These are phyloP conservation scores for Nakaseomyces bracarensis DNA, from an alignment of 1,139 yeast genomes.

Conservation along the genomic window DNA sequence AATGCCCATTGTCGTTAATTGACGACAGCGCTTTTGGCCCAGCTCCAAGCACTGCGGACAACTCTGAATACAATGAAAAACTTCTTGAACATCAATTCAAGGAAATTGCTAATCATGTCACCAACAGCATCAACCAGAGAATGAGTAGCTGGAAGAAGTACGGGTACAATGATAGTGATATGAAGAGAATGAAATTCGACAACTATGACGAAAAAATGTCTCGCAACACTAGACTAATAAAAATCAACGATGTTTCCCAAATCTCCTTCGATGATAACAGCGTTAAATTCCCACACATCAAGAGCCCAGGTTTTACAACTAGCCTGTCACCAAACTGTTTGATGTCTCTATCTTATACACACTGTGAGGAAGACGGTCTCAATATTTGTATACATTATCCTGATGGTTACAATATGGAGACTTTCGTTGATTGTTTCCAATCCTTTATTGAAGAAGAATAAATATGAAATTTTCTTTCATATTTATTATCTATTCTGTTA, in stretches of 20 bases:
- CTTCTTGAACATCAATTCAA: conserved; percentile 24
- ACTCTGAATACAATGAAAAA: conserved; percentile 19
- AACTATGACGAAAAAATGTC: conserved; percentile 10
- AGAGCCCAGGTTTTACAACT: conserved; percentile 23
- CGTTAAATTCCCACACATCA: conserved; percentile 13
- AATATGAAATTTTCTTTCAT: not conserved
- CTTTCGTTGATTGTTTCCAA: conserved; percentile 27
- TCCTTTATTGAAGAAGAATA: conserved; percentile 20
- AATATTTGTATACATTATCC: conserved; percentile 28
- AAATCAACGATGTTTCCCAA: conserved; percentile 24
- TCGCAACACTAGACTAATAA: conserved; percentile 15
- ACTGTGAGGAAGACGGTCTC: conserved; percentile 20
- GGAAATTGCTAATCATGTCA: conserved; percentile 19
- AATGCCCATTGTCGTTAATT: conserved; percentile 23
- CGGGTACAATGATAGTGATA: conserved; percentile 26
- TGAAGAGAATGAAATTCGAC: conserved; percentile 24
- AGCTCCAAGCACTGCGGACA: conserved; percentile 8
- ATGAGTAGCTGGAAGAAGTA: conserved; percentile 19
- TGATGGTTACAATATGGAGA: conserved; percentile 24
- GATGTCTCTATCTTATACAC: conserved; percentile 26
- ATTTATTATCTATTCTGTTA: no score
- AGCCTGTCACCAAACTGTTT: conserved; percentile 19
- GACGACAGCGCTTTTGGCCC: conserved; percentile 16
- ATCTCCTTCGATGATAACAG: conserved; percentile 11
- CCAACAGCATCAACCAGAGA: conserved; percentile 14